phyloP scores from a whole-genome alignment of 139 green algal genomes.

The Coccomyxa sp. region DNA sequence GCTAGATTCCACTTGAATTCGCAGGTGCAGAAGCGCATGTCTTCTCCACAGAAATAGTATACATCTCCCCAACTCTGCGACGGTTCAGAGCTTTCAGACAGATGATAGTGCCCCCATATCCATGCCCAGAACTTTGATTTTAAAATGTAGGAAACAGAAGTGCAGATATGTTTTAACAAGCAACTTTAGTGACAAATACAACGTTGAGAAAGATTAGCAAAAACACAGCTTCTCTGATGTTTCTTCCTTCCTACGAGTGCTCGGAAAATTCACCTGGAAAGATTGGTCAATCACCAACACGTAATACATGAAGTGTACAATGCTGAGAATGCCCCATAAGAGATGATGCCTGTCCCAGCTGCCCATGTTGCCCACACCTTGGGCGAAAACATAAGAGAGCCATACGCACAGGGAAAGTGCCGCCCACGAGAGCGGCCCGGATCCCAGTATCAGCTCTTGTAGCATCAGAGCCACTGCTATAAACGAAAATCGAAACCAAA shows the following conservation, averaged over 20 bases:
- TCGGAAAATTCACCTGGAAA: constrained; percentile 1
- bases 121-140: not conserved
- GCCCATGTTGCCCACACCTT: not conserved
- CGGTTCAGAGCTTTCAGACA: not conserved
- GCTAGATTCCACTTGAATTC: constrained; percentile 62
- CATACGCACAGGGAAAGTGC: no score
- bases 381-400: no score
- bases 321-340: constrained; percentile 9
- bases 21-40: constrained; percentile 66
- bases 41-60: constrained; percentile 75
- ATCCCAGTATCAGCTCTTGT: no score
- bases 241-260: not conserved
- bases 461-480: no score
- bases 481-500: no score
- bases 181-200: not conserved
- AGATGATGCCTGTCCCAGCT: constrained; percentile 9
- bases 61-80: constrained; percentile 52
- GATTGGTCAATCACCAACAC: not conserved
- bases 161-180: not conserved
- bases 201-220: not conserved
- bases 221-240: not conserved
- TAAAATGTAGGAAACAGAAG: not conserved
- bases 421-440: no score
- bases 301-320: not conserved
- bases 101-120: not conserved